Evolutionary conservation across 768 basidiomycete species (phyloP).

Genomic region (Mycena olivaceomarginata): DNA sequence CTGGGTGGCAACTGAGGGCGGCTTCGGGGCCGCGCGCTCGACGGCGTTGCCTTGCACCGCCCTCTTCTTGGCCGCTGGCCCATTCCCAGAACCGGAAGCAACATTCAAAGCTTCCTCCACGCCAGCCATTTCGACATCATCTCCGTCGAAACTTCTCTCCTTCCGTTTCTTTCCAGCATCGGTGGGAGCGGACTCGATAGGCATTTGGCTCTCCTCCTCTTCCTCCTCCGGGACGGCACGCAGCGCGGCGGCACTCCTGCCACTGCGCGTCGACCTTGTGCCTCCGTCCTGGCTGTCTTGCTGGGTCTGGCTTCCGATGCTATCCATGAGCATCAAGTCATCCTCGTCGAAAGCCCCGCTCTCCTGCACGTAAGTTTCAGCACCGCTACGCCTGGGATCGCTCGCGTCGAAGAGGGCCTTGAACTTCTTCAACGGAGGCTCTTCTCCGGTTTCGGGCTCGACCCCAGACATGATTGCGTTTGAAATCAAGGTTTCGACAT

Average conservation of each 20-base stretch:
- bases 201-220: slow-evolving; percentile 66
- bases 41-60: slow-evolving; percentile 63
- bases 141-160: slow-evolving; percentile 58
- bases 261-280: slow-evolving; percentile 41
- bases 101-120: slow-evolving; percentile 45
- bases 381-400: slow-evolving; percentile 66
- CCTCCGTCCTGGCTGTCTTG: slow-evolving; percentile 44
- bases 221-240: slow-evolving; percentile 70
- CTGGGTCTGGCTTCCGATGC: slow-evolving; percentile 55
- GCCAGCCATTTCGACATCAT: slow-evolving; percentile 62
- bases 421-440: slow-evolving; percentile 82
- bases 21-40: slow-evolving; percentile 43
- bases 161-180: slow-evolving; percentile 61
- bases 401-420: slow-evolving; percentile 82
- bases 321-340: slow-evolving; percentile 28
- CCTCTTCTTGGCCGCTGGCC: slow-evolving; percentile 62
- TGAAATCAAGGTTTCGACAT: slow-evolving; percentile 40
- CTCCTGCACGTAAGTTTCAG: slow-evolving; percentile 47
- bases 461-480: slow-evolving; percentile 37
- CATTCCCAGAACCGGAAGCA: slow-evolving; percentile 31
- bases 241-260: slow-evolving; percentile 42
- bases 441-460: slow-evolving; percentile 51
- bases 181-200: slow-evolving; percentile 16
- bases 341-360: slow-evolving; percentile 42
- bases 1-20: slow-evolving; percentile 11